Base-by-base conservation (phyloP, 257 asterid species). In the Apocynum venetum region DNA sequence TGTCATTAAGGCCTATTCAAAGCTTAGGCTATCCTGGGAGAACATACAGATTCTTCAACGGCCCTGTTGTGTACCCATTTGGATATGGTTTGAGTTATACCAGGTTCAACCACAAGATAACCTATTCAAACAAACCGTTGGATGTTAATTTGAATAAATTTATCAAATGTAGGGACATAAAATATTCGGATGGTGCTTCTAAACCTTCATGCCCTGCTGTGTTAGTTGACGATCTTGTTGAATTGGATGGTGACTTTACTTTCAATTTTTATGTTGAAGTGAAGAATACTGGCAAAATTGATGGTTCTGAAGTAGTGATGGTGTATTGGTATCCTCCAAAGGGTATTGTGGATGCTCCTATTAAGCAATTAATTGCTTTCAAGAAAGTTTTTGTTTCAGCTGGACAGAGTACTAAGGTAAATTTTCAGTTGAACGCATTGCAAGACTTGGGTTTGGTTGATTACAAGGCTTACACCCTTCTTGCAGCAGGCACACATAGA, bases 21-120 rank as follows among this genome's bases (percentile, higher is more conserved):
- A 46, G 49, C 8, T 51, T 73, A 3, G 84, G 83, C 0, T 85
- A 83, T 77, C 92, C 92, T 0, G 91, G 91, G 0, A 40, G 93
- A 44, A 87, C 91, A 6, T 87, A 85, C 83, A 76, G 69, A 14
- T 89, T 89, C 77, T 89, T 41, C 83, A 82, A 82, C 4, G 89
- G 88, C 13, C n/a, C 84, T 0, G 78, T 65, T 0, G 84, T 89
- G 0, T 89, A 82, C 20, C 85, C 86, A 8, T 89, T 89, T 10
- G 89, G 93, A 0, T 71, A 84, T 19, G 93, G 93, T 0, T 80
- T 89, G 5, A 85, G 90, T 76, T 89, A 89, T 80, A 84, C 91
- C 1, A 84, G 56, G 7, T 85, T 83, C 71, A 56, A 71, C 3
- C 77, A 86, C 87, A 43, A 25, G 0, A 48, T 81, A 4, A 35